These are phyloP conservation scores for Apiotrichum montevideense DNA, from an alignment of 1,284 basidiomycete genomes.

Conservation along the genomic window DNA sequence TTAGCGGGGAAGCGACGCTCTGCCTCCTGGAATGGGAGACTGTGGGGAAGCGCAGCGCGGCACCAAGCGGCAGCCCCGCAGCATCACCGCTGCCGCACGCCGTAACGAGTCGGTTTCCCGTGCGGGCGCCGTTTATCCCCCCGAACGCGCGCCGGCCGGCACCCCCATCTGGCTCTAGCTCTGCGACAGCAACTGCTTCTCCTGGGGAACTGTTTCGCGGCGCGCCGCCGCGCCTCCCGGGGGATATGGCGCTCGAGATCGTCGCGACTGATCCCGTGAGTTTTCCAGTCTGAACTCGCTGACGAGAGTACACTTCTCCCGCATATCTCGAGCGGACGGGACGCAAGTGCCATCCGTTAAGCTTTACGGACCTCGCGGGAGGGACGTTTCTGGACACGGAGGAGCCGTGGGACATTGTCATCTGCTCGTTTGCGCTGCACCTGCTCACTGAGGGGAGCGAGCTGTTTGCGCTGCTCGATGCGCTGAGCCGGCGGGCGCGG, in stretches of 20 bases:
- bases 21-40: constrained; percentile 43
- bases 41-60: constrained; percentile 8
- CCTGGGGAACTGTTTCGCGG: background rate
- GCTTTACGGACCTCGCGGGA: constrained; percentile 55
- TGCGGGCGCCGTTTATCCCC: constrained; percentile 33
- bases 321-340: constrained; percentile 53
- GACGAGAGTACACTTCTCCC: constrained; percentile 51
- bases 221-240: constrained; percentile 15
- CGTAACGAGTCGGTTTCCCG: constrained; percentile 3
- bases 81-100: background rate
- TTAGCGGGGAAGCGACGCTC: constrained; percentile 46
- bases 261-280: constrained; percentile 49
- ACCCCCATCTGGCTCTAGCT: background rate
- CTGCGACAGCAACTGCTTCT: too few species aligned
- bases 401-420: constrained; percentile 54
- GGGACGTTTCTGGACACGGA: constrained; percentile 47
- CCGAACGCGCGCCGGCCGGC: constrained; percentile 22
- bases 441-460: constrained; percentile 59
- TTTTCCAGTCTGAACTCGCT: constrained; percentile 1
- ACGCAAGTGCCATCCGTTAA: constrained; percentile 51
- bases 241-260: constrained; percentile 21
- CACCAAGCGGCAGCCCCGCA: background rate
- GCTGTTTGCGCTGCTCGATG: constrained; percentile 59
- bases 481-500: constrained; percentile 56
- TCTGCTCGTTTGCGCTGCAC: constrained; percentile 68